Conservation (phyloP, 331 rosid species). For the Malus hybrid region DNA sequence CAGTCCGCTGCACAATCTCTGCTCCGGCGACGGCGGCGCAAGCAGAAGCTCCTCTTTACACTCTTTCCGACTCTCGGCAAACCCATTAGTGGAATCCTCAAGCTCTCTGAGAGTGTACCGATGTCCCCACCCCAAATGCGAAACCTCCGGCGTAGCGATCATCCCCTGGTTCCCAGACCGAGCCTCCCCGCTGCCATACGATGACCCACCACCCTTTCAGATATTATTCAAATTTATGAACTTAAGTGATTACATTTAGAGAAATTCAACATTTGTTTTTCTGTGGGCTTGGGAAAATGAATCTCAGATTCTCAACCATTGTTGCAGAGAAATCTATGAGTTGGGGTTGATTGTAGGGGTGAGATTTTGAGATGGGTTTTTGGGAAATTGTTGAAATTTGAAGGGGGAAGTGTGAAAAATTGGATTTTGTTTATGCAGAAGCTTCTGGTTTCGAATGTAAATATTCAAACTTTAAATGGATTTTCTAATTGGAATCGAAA, state of each 20-base stretch:
- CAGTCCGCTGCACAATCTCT: too few species aligned
- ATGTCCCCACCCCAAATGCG: constrained; percentile 72
- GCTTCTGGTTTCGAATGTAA: not conserved
- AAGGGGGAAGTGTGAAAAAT: not conserved
- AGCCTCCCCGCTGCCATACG: constrained; percentile 43
- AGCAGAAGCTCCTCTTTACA: too few species aligned
- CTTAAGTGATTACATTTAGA: not conserved
- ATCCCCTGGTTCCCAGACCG: constrained; percentile 40
- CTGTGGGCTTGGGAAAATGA: too few species aligned
- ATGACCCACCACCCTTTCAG: constrained; percentile 23
- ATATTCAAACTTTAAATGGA: not conserved
- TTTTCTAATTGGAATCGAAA: not conserved
- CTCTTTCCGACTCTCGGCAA: too few species aligned
- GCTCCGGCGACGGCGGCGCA: too few species aligned
- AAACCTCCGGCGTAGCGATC: constrained; percentile 44
- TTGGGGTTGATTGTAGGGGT: not conserved
- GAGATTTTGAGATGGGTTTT: not conserved
- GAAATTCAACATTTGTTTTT: too few species aligned
- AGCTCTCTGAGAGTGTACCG: constrained; percentile 66
- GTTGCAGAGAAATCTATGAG: not conserved
- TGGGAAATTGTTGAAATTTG: not conserved
- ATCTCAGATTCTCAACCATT: constrained; percentile 22
- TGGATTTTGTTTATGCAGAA: not conserved
- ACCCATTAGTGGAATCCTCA: constrained; percentile 42
- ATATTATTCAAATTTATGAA: not conserved